phyloP scores from a whole-genome alignment of 305 asterid species.

The Solanum hybrid region DNA sequence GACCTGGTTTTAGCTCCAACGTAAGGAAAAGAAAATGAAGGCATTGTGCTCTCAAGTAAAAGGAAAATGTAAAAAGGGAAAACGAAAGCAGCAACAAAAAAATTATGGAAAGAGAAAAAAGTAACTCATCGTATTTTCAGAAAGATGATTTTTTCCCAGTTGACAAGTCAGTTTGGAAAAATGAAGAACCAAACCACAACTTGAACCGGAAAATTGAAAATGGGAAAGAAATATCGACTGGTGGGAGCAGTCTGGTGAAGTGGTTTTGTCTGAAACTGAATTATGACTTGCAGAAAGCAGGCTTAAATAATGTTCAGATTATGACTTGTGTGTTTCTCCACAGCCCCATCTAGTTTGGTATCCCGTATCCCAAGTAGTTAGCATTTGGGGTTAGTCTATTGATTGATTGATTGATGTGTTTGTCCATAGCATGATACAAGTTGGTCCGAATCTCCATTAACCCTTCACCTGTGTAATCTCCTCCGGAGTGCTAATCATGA shows the following conservation, averaged over 20 bases:
- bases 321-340: background rate
- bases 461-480: conserved; percentile 80
- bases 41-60: background rate
- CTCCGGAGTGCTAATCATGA: conserved; percentile 84
- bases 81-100: background rate
- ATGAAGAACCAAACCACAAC: background rate
- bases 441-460: conserved; percentile 9
- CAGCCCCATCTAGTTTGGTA: background rate
- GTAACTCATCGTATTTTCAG: background rate
- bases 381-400: background rate
- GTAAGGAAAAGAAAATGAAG: background rate
- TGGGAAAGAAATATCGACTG: background rate
- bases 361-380: background rate
- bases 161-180: background rate
- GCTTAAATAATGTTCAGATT: background rate
- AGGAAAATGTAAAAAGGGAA: background rate
- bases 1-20: background rate
- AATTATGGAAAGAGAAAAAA: background rate
- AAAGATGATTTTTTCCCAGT: background rate
- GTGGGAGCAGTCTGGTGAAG: background rate
- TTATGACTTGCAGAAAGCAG: background rate
- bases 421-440: background rate
- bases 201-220: background rate
- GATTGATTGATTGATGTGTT: background rate
- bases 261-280: background rate